Percentiles rank a stretch among this genome's conserved stretches.
These are phyloP conservation scores for Leccinellum luteum DNA, from an alignment of 768 basidiomycete genomes.

Conservation along the genomic window DNA sequence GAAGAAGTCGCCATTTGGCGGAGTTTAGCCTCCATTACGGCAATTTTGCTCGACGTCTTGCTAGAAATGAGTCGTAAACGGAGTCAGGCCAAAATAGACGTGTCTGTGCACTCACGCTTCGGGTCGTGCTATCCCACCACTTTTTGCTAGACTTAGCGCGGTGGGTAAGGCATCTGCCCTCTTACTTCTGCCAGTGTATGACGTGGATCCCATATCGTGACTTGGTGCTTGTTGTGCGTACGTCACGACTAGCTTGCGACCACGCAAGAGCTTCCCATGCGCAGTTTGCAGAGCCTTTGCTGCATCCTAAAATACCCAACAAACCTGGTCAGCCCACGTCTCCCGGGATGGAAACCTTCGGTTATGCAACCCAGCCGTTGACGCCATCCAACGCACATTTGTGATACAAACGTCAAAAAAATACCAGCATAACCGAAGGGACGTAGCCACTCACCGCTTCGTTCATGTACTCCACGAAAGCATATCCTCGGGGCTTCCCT, in stretches of 20 bases:
- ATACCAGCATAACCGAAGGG: conserved; percentile 18
- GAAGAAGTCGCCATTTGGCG: conserved; percentile 60
- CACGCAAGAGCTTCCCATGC: conserved; percentile 80
- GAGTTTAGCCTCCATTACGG: conserved; percentile 94
- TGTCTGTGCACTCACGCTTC: conserved; percentile 40
- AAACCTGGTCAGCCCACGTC: conserved; percentile 19
- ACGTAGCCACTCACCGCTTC: conserved; percentile 63
- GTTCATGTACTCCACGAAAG: conserved; percentile 83
- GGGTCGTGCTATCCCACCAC: conserved; percentile 46
- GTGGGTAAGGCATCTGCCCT: conserved; percentile 72
- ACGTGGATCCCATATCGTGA: conserved; percentile 27
- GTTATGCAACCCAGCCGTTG: conserved; percentile 17
- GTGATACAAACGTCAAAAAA: conserved; percentile 28
- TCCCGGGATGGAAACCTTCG: conserved; percentile 16
- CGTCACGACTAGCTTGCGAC: conserved; percentile 88
- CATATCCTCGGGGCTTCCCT: conserved; percentile 94
- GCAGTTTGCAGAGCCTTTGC: conserved; percentile 67
- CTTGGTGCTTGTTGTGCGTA: conserved; percentile 81
- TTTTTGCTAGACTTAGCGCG: conserved; percentile 85
- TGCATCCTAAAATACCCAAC: conserved; percentile 68
- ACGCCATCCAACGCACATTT: conserved; percentile 19
- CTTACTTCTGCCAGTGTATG: conserved; percentile 36
- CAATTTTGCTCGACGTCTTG: conserved; percentile 88
- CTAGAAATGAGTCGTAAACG: conserved; percentile 12
- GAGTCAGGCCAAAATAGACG: conserved; percentile 2